Base-by-base conservation (phyloP, 805 yeast genomes). In the Candida suzukii region DNA sequence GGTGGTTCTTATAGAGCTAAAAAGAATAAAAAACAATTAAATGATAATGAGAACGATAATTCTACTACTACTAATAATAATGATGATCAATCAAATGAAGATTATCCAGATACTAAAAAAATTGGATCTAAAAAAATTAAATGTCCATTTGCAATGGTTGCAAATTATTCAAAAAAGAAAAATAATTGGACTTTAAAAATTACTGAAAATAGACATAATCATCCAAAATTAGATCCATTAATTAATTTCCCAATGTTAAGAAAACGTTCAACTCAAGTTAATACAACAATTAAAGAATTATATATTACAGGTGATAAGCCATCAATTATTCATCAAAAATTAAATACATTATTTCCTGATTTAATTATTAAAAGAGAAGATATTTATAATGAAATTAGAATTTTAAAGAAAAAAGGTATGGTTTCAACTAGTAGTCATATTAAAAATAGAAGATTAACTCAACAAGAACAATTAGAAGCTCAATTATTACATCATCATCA, bases 81-180 rank as follows among this genome's bases (percentile, higher is more conserved):
- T 24, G 46, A 39, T 14, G 35, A 34, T 29, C 57, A 53, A 22
- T 51, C 41, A 30, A 54, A 30, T 14, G 24, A n/a, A 4, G 16
- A 20, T 35, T 11, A 25, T n/a, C 7, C 19, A 9, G 19, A n/a
- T 22, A 17, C 56, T 8, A 60, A 60, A 45, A 55, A 52, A 35
- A 50, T 56, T 36, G 63, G 62, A 3, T 69, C 78, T 12, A 74
- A 74, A 51, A 74, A 74, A 51, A 68, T 73, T 44, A 68, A 67
- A 48, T 75, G 81, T 56, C 80, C 79, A 20, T 75, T 73, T 54
- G 64, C 77, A n/a, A 73, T 75, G 76, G 74, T 77, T 33, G 80
- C 81, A 24, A 66, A 68, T 50, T 73, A 57, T 51, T 71, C 74
- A 24, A 75, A 74, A 50, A 64, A 68, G 37, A 69, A 66, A 40